These are phyloP conservation scores for Spencermartinsiella ligniputridi DNA, from an alignment of 1,139 yeast species.

Conservation along the genomic window DNA sequence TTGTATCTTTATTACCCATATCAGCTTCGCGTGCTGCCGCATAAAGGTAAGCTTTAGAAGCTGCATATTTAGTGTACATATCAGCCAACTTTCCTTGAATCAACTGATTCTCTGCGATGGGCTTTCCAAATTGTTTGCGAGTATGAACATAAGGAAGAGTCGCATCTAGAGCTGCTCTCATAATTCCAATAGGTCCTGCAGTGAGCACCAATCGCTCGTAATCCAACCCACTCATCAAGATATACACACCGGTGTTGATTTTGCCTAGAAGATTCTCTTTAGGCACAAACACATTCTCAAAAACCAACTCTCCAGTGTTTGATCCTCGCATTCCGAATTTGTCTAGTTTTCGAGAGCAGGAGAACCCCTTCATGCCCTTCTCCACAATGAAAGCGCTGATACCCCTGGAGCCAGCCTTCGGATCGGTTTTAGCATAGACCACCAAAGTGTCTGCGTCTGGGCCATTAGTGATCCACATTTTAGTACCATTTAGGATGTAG, in stretches of 20 bases:
- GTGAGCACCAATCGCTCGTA: conserved; percentile 33
- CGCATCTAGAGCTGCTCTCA: conserved; percentile 34
- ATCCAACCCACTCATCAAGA: conserved; percentile 33
- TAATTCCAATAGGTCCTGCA: conserved; percentile 34
- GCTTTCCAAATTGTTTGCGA: conserved; percentile 33
- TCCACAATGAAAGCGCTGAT: conserved; percentile 34
- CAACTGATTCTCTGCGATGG: conserved; percentile 33
- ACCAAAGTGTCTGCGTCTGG: conserved; percentile 34
- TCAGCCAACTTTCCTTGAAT: conserved; percentile 35
- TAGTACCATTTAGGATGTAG: conserved; percentile 33
- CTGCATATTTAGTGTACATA: conserved; percentile 34
- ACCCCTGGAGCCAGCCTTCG: conserved; percentile 31
- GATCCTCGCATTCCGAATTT: conserved; percentile 36
- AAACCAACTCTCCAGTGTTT: conserved; percentile 33
- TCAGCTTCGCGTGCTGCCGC: conserved; percentile 30
- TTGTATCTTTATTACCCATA: conserved; percentile 27
- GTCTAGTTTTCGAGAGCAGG: conserved; percentile 32
- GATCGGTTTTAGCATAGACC: conserved; percentile 35
- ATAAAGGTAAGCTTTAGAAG: conserved; percentile 30
- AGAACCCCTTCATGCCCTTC: conserved; percentile 30
- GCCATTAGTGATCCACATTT: conserved; percentile 37
- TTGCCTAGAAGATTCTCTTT: conserved; percentile 32
- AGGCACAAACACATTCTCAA: conserved; percentile 34
- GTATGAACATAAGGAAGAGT: conserved; percentile 33
- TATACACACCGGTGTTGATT: conserved; percentile 31